Percentiles rank a stretch among this genome's conserved stretches.
Conservation (phyloP, 306 rosid species). For the Hippophae tibetana region DNA sequence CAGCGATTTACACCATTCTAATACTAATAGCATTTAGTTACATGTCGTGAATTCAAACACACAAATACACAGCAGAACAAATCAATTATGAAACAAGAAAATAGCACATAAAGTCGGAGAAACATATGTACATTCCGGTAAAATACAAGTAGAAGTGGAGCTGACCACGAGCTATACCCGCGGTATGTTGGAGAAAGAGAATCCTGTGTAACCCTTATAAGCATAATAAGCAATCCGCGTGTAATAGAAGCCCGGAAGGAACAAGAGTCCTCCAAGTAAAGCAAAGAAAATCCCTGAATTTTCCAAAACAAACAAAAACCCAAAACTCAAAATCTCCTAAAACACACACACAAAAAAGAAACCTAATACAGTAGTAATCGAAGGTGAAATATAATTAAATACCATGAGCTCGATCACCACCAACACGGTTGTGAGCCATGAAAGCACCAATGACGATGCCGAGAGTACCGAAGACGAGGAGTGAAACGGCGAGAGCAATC, state of each 20-base stretch:
- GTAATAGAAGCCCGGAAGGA: constrained; percentile 94
- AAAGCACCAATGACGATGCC: constrained; percentile 64
- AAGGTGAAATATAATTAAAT: not conserved
- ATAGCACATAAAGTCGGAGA: not conserved
- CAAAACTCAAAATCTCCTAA: not conserved
- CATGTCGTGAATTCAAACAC: not conserved
- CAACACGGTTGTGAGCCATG: constrained; percentile 81
- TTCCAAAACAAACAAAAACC: not conserved
- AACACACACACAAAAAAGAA: not conserved
- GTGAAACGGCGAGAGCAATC: constrained; percentile 88
- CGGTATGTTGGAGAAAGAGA: constrained; percentile 96
- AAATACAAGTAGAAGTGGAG: not conserved
- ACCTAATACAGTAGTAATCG: not conserved
- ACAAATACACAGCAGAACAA: not conserved
- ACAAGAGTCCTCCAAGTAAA: constrained; percentile 62
- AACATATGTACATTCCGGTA: constrained; percentile 29
- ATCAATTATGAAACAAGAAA: not conserved
- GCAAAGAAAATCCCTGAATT: constrained; percentile 83
- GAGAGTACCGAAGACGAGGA: constrained; percentile 69
- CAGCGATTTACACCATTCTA: not conserved
- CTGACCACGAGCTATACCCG: constrained; percentile 41
- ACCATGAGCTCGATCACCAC: constrained; percentile 97
- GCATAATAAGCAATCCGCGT: constrained; percentile 97
- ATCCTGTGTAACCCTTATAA: constrained; percentile 90
- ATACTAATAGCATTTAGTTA: constrained; percentile 1